Evolutionary conservation across 768 basidiomycete genomes (phyloP).

Genomic region (Hemileccinum impolitum): DNA sequence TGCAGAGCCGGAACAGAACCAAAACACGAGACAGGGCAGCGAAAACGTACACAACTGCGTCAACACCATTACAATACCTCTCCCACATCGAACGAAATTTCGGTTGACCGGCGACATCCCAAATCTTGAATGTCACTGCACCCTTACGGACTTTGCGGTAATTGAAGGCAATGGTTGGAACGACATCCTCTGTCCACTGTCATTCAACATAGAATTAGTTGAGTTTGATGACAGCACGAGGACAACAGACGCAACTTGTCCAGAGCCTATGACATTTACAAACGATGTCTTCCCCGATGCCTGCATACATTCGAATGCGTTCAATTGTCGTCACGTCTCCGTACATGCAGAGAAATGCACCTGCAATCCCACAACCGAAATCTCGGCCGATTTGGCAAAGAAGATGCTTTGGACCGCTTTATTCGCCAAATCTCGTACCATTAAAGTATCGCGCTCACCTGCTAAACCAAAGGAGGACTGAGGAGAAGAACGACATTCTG

Average conservation of each 20-base stretch:
- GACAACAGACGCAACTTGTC: constrained; percentile 44
- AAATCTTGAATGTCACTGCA: constrained; percentile 88
- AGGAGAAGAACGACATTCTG: constrained; percentile 47
- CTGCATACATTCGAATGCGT: constrained; percentile 34
- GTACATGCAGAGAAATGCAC: constrained; percentile 32
- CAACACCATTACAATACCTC: constrained; percentile 88
- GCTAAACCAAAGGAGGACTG: constrained; percentile 56
- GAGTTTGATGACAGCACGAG: background rate
- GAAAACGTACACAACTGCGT: constrained; percentile 78
- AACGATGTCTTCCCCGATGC: constrained; percentile 95
- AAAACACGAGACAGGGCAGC: background rate
- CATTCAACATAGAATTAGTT: background rate
- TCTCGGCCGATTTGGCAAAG: constrained; percentile 84
- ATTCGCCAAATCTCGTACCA: no score
- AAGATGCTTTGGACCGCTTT: constrained; percentile 52
- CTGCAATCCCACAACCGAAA: constrained; percentile 90
- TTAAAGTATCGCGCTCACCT: constrained; percentile 32
- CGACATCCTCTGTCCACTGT: constrained; percentile 95
- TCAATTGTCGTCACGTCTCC: background rate
- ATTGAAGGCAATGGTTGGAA: constrained; percentile 93
- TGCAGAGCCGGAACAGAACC: background rate
- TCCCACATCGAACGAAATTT: constrained; percentile 97
- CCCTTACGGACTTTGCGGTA: constrained; percentile 85
- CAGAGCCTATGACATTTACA: constrained; percentile 87
- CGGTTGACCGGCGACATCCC: constrained; percentile 95